phyloP scores from a whole-genome alignment of 306 rosid genomes.

The Fagus sylvatica region DNA sequence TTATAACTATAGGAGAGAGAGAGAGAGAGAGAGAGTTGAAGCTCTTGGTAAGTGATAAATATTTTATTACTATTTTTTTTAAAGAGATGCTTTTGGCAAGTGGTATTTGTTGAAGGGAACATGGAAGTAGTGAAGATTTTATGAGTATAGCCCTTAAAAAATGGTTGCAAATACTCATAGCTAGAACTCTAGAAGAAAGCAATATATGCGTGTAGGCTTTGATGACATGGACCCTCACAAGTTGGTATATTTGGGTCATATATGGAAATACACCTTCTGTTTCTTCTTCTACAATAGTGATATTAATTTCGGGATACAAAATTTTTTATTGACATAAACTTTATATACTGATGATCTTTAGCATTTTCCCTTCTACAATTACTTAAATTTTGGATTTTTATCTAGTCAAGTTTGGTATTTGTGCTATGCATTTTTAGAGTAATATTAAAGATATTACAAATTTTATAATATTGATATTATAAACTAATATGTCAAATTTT shows the following conservation, averaged over 20 bases:
- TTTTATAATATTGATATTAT: too few relatives aligned
- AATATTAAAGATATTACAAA: too few relatives aligned
- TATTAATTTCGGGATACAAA: background rate
- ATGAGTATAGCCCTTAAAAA: background rate
- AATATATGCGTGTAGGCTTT: background rate
- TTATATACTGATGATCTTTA: too few relatives aligned
- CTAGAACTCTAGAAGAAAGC: background rate
- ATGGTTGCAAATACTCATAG: background rate
- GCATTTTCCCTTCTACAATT: too few relatives aligned
- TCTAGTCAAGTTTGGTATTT: too few relatives aligned
- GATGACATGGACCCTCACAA: background rate
- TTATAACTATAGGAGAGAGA: conserved; percentile 26
- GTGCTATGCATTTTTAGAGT: too few relatives aligned
- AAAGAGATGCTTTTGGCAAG: background rate
- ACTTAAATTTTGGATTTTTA: too few relatives aligned
- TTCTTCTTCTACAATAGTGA: background rate
- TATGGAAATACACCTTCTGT: background rate
- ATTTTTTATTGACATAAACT: too few relatives aligned
- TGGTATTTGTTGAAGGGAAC: background rate
- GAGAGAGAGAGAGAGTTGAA: conserved; percentile 9
- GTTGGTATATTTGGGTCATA: background rate
- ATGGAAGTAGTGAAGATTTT: background rate
- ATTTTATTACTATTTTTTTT: too few relatives aligned
- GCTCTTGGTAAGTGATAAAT: background rate
- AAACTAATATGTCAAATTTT: too few relatives aligned